Base-by-base conservation (phyloP, 2,329 filamentous ascomycete species). In the Fusarium coffeatum region DNA sequence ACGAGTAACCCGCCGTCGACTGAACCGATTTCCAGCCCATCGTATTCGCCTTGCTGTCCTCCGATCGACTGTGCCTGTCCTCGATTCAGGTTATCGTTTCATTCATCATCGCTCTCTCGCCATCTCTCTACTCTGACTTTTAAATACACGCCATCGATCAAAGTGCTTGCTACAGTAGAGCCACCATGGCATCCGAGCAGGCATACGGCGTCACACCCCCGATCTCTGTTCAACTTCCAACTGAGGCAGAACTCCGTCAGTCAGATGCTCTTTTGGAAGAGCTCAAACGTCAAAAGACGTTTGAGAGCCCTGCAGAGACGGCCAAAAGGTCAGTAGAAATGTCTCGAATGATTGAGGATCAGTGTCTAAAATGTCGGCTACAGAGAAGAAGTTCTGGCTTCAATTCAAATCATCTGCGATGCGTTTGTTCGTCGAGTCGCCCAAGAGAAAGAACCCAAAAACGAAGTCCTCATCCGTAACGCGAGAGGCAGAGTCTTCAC, bases 401-500 rank as follows among this genome's bases (percentile, higher is more conserved):
- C 92, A 32, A 86, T 99, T 22, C 92, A 97, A 77, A 85, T 85
- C 50, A 92, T 97, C 57, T 91, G 93, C 66, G 86, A 94, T 77
- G 93, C 95, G 73, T 97, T 99, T 75, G 93, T 99, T 59, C 90
- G 90, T 78, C 87, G 89, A 69, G 94, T 97, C 12, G 93, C 93
- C 71, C 86, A 86, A 71, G 86, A 88, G 76, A 94, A 92, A 79
- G 90, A 89, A 66, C 84, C 85, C 10, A 85, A 95, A 53, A 91
- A 94, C 47, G 88, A 93, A 45, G 89, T 90, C 32, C 88, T 96
- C 47, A 88, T 96, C 47, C 93, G 94, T 72, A 90, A 92, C 76
- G 93, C 94, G 8, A 93, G 94, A 55, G 96, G 94, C 70, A 96
- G 95, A 82, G 90, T 99, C 72, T 97, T 97, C 79, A 97, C 95